phyloP scores from a whole-genome alignment of 106 monocot genomes.

The Allium sativum region DNA sequence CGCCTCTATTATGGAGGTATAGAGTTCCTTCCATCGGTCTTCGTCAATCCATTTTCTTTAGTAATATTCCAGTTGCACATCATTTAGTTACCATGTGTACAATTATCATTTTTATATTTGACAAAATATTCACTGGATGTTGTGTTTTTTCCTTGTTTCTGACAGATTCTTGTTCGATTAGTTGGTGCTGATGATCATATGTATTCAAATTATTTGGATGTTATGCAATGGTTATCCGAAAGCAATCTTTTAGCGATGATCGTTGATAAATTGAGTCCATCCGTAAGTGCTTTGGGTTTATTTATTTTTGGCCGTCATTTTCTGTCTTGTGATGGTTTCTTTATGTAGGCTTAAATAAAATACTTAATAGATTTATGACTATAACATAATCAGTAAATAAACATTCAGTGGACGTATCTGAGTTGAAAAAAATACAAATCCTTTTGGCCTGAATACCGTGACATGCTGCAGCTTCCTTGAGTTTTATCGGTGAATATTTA shows the following conservation, averaged over 20 bases:
- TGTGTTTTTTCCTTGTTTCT: background rate
- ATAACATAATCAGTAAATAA: no score
- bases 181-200: slow-evolving; percentile 60
- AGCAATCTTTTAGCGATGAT: slow-evolving; percentile 62
- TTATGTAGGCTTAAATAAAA: background rate
- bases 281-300: slow-evolving; percentile 16
- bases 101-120: background rate
- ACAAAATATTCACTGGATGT: background rate
- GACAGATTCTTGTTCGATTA: slow-evolving; percentile 56
- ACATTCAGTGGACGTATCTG: no score
- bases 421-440: no score
- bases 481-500: no score
- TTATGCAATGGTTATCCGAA: slow-evolving; percentile 55
- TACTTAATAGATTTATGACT: no score
- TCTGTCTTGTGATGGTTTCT: background rate
- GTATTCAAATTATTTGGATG: slow-evolving; percentile 49
- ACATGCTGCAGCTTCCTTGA: no score
- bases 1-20: slow-evolving; percentile 60
- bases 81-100: background rate
- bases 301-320: background rate
- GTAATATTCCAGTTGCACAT: slow-evolving; percentile 2
- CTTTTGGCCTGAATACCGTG: no score
- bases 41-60: background rate
- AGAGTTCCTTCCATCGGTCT: background rate
- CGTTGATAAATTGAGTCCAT: slow-evolving; percentile 47